Evolutionary conservation across 352 stramenopile genomes (phyloP).

Genomic region (Pythium biforme): DNA sequence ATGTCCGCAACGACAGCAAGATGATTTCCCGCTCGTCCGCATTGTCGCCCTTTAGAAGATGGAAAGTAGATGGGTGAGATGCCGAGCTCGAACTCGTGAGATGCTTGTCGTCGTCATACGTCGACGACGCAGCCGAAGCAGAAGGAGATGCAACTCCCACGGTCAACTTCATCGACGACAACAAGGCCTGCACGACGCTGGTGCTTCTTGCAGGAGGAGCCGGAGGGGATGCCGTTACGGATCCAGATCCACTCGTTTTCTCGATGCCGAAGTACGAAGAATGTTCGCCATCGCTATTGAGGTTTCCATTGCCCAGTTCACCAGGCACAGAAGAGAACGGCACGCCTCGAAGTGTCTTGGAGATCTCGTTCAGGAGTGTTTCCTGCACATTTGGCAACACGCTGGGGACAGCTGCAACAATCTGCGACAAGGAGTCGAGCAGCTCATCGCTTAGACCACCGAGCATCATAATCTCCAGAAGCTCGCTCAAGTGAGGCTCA

Average conservation of each 20-base stretch:
- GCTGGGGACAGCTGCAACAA: constrained; percentile 88
- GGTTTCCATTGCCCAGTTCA: constrained; percentile 18
- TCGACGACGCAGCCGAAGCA: constrained; percentile 2
- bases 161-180: constrained; percentile 72
- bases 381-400: constrained; percentile 91
- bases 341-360: constrained; percentile 89
- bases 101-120: constrained; percentile 33
- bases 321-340: constrained; percentile 45
- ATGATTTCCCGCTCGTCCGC: constrained; percentile 72
- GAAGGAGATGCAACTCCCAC: constrained; percentile 30
- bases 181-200: constrained; percentile 62
- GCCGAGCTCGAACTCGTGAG: constrained; percentile 5
- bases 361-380: constrained; percentile 95
- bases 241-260: constrained; percentile 19
- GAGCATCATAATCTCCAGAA: constrained; percentile 85
- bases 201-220: constrained; percentile 35
- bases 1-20: constrained; percentile 91
- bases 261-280: constrained; percentile 22
- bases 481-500: constrained; percentile 66
- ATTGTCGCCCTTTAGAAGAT: constrained; percentile 76
- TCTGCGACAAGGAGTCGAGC: constrained; percentile 91
- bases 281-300: constrained; percentile 12
- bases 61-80: background rate
- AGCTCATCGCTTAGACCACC: constrained; percentile 93
- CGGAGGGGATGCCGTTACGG: constrained; percentile 17